phyloP scores from a whole-genome alignment of 108 stramenopile species.

The Nitzschia palea region DNA sequence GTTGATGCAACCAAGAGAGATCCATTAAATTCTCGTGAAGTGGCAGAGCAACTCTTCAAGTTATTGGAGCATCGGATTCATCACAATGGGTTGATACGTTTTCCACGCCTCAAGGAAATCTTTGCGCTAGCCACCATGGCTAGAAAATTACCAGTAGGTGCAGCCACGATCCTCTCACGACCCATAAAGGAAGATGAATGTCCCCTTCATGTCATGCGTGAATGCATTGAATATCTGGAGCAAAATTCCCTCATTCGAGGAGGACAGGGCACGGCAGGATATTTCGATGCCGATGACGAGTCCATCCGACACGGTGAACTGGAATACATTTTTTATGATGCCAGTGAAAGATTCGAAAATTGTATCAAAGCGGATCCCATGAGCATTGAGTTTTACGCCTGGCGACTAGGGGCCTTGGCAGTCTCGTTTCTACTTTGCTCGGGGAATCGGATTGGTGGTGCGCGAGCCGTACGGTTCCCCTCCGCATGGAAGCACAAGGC shows the following conservation, averaged over 20 bases:
- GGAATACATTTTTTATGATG: conserved; percentile 38
- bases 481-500: conserved; percentile 15
- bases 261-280: background rate
- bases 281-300: conserved; percentile 2
- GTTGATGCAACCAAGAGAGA: conserved; percentile 6
- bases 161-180: conserved; percentile 36
- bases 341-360: conserved; percentile 17
- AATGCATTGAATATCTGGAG: conserved; percentile 37
- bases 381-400: conserved; percentile 27
- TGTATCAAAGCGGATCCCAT: conserved; percentile 31
- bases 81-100: conserved; percentile 19
- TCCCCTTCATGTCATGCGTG: conserved; percentile 31
- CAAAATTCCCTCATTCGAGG: background rate
- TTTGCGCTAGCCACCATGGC: conserved; percentile 27
- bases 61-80: conserved; percentile 21
- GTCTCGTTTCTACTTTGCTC: conserved; percentile 39
- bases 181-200: conserved; percentile 21
- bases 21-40: too few species aligned
- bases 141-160: conserved; percentile 23
- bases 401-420: conserved; percentile 41
- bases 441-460: conserved; percentile 41
- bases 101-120: conserved; percentile 17
- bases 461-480: conserved; percentile 20
- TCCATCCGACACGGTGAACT: conserved; percentile 18
- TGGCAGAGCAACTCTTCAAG: conserved; percentile 23